Base-by-base conservation (phyloP, 192 early-diverging fungal genomes). In the Backusella parvicylindrica region DNA sequence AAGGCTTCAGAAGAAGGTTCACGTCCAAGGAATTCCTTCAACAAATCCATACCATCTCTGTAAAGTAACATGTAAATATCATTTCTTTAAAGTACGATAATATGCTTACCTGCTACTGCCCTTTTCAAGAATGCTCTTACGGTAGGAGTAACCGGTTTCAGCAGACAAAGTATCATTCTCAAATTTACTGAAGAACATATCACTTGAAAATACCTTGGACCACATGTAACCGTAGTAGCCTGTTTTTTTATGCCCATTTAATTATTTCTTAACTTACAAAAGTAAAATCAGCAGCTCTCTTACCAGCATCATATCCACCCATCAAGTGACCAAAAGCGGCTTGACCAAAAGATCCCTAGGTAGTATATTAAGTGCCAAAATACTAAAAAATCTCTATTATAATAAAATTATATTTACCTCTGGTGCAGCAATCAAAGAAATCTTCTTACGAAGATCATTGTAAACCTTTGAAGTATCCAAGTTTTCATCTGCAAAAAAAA, bases 1-100 rank as follows among this genome's bases (percentile, higher is more conserved):
- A 94, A 96, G 8, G 95, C 93, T 40, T 91, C 89, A 35, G 89
- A 84, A 38, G 87, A 92, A 26, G 94, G 94, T 77, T 95, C 91
- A 32, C 95, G 88, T 30, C 93, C 93, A 67, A 96, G 82, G 85
- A 96, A 96, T 47, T 80, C 80, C 63, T 83, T 84, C 68, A 95
- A 76, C 23, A 92, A 78, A 66, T 90, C 91, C 75, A 89, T 89
- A 3, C 89, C 91, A 82, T 96, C 94, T 7, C 83, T 85, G 16
- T 64, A 78, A 64, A 30, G 18, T 35, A 53, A 31, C 31, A 5
- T 13, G 26, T 23, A 66, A 33, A 66, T 38, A 64, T 31, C 16
- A 64, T 6, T 16, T 31, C 32, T 18, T 18, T 65, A 30, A 31
- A 40, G 31, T 23, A 38, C 40, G 18, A 4, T 11, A 33, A 23